Base-by-base conservation (phyloP, 495 filamentous ascomycete species). In the Aspergillus indologenus region DNA sequence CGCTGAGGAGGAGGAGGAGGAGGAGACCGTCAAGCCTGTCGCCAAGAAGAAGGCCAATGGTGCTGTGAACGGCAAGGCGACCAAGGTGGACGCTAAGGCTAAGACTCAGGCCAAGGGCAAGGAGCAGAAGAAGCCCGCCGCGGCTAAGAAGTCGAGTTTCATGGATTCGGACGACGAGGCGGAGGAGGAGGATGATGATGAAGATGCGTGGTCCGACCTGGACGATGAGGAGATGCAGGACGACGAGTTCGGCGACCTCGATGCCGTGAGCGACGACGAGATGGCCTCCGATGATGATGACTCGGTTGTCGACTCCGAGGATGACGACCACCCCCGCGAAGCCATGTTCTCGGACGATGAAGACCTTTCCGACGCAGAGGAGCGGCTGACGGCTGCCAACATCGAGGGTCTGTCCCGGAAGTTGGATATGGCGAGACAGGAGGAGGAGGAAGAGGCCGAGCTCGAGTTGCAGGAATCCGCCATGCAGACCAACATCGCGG, bases 311-410 rank as follows among this genome's bases (percentile, higher is more conserved):
- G 91, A 92, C 65, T 94, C 90, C 14, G 87, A 85, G 44, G 85
- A 87, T 45, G 86, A 89, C 53, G 73, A 80, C 50, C 73, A 74
- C 61, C 68, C 74, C 21, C 71, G 76, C 54, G 73, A 78, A 67
- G 82, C 86, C 42, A 87, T 94, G 75, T 98, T 96, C 78, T 98
- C 94, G 0, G 93, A 97, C 56, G 94, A 98, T 66, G 92, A 96
- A 68, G 91, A 93, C 59, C 85, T 91, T 43, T 90, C 87, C 0
- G 92, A 96, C 64, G 88, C 86, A 2, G 92, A 96, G 71, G 91
- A 97, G 75, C 88, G 85, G 67, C 79, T 98, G 56, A 98, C 91
- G 3, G 95, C 94, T 0, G 95, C 94, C 47, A 98, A 98, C 65
- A 98, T 98, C 56, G 93, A 86, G 64, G 94, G 94, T 43, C 76